Base-by-base conservation (phyloP, 805 yeast species). In the Candida orba region DNA sequence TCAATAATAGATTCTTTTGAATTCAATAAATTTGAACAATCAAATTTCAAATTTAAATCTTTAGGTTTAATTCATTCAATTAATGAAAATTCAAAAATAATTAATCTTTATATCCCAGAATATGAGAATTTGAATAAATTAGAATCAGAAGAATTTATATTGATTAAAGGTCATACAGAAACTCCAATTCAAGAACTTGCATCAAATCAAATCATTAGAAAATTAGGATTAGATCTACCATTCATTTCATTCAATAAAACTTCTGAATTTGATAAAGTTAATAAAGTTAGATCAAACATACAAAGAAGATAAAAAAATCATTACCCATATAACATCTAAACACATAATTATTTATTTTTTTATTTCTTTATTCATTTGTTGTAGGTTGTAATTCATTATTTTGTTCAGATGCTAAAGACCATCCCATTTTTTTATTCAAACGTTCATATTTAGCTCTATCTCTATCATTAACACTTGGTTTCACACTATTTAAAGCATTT, bases 401-500 rank as follows among this genome's bases (percentile, higher is more conserved):
- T 18, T 39, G 45, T 37, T 60, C 66, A 12, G 64, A 63, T 29
- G 71, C 60, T 43, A 68, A 64, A 32, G 77, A 78, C 89, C 88
- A 81, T 0, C 89, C 91, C 76, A 87, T 72, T 49, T 80, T 72
- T 59, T 76, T 81, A 52, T 82, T 84, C 56, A 88, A 65, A 50
- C 72, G 69, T 46, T 86, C 93, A 59, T 90, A 90, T 57, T 81
- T 84, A 35, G 68, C 54, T 49, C 96, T 74, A 57, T 90, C 97
- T 48, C 70, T 73, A 57, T 88, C 97, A 52, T 89, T 81, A 6
- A 91, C 99, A 60, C 95, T 84, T 1, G 98, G 97, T 49, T 83
- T 81, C 17, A 93, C 87, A 49, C 78, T 78, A 29, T 68, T 67
- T 47, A 93, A 72, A 0, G 98, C 97, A 9, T 52, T 57, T 33